Conservation (phyloP, 148 eudicot genomes). For the Dianthus caryophyllus region DNA sequence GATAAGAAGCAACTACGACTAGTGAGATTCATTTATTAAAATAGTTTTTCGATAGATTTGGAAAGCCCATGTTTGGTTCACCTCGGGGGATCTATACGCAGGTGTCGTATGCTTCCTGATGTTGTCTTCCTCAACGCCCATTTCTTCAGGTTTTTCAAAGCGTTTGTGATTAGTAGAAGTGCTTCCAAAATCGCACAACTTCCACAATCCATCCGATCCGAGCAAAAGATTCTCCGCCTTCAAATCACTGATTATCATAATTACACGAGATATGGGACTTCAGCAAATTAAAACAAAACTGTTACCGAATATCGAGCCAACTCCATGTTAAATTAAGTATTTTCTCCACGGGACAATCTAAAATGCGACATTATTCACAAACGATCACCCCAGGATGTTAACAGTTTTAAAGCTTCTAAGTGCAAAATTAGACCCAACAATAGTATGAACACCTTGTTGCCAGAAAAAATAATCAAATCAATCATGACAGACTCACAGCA, state of each 20-base stretch:
- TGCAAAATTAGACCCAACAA: not conserved
- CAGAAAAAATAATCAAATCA: not conserved
- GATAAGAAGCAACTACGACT: constrained; percentile 28
- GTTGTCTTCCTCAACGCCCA: constrained; percentile 98
- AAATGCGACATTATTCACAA: not conserved
- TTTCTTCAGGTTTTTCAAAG: constrained; percentile 95
- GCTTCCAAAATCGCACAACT: constrained; percentile 96
- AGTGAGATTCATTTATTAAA: constrained; percentile 18
- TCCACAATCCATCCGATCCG: constrained; percentile 92
- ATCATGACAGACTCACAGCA: not conserved
- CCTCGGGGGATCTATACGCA: constrained; percentile 99
- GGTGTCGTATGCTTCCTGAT: constrained; percentile 98
- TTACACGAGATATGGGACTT: not conserved
- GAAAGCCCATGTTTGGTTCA: constrained; percentile 34
- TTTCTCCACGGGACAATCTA: not conserved
- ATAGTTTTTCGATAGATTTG: not conserved
- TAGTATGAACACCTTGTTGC: not conserved
- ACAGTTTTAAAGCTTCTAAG: not conserved
- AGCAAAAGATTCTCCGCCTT: constrained; percentile 93
- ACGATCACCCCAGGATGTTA: not conserved
- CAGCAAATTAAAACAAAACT: not conserved
- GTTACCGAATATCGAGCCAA: not conserved
- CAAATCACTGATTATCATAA: constrained; percentile 58
- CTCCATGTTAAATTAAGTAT: not conserved
- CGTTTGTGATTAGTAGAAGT: constrained; percentile 89